Conservation (phyloP, 106 monocot genomes). For the Apostasia ramifera region DNA sequence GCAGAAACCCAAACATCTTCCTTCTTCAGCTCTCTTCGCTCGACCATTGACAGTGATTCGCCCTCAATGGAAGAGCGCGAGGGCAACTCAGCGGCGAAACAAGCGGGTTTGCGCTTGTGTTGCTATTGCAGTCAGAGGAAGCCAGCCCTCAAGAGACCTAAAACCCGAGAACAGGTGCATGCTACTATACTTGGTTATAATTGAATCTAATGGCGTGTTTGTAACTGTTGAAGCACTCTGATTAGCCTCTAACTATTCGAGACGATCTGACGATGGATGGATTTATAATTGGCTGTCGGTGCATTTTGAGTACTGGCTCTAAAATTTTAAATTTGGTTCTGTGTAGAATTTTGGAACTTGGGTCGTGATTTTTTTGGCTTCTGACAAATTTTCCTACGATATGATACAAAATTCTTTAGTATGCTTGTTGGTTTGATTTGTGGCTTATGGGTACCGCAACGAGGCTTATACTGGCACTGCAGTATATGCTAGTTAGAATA, state of each 20-base stretch:
- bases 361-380: background rate
- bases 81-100: conserved; percentile 13
- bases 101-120: conserved; percentile 42
- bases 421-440: too few species aligned
- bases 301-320: background rate
- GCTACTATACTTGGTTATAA: background rate
- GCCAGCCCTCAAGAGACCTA: conserved; percentile 79
- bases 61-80: conserved; percentile 7
- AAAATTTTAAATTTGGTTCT: too few species aligned
- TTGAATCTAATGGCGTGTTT: background rate
- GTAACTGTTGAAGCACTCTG: background rate
- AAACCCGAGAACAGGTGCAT: conserved; percentile 83
- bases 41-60: too few species aligned
- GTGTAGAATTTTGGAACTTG: background rate
- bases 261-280: too few species aligned
- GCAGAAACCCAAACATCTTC: too few species aligned
- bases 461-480: too few species aligned
- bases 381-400: too few species aligned
- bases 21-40: too few species aligned
- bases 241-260: too few species aligned
- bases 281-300: background rate
- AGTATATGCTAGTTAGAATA: too few species aligned
- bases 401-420: too few species aligned
- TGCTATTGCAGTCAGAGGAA: conserved; percentile 56
- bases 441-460: too few species aligned